Conservation (phyloP, 1,284 basidiomycete genomes). For the Filobasidium uniguttulatum region DNA sequence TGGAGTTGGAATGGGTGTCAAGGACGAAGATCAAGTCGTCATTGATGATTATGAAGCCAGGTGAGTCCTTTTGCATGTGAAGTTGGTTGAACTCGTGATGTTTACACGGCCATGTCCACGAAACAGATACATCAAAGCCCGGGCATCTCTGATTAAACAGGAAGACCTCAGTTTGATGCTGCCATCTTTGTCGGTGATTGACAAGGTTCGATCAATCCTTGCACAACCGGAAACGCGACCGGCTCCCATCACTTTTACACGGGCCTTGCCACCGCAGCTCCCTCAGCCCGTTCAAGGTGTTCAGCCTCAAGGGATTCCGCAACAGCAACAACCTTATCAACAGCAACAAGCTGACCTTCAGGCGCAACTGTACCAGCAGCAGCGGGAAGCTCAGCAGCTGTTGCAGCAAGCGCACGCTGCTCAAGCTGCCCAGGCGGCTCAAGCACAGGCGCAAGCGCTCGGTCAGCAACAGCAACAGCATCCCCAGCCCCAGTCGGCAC, state of each 20-base stretch:
- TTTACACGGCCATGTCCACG: background rate
- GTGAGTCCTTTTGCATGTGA: constrained; percentile 13
- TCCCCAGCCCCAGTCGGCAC: constrained; percentile 3
- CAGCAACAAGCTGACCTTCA: constrained; percentile 22
- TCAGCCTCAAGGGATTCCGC: constrained; percentile 27
- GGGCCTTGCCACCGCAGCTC: constrained; percentile 22
- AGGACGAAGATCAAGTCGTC: constrained; percentile 32
- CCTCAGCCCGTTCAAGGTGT: constrained; percentile 27
- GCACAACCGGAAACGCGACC: constrained; percentile 29
- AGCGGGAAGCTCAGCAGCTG: constrained; percentile 19
- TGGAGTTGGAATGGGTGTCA: constrained; percentile 36
- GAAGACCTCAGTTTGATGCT: constrained; percentile 28
- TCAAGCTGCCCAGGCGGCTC: too few species aligned
- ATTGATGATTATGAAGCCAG: constrained; percentile 36
- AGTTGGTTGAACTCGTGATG: background rate
- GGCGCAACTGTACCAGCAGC: constrained; percentile 19
- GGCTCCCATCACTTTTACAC: constrained; percentile 29
- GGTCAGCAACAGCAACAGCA: background rate
- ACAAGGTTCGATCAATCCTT: constrained; percentile 20
- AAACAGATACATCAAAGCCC: constrained; percentile 28
- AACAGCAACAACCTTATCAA: constrained; percentile 26
- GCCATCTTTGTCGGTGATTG: constrained; percentile 24
- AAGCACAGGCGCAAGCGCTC: constrained; percentile 6
- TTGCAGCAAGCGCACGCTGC: too few species aligned
- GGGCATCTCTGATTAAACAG: constrained; percentile 26